Percentiles rank a stretch among this genome's conserved stretches.
phyloP scores from a whole-genome alignment of 164 flowering plant genomes.

The Akebia trifoliata region DNA sequence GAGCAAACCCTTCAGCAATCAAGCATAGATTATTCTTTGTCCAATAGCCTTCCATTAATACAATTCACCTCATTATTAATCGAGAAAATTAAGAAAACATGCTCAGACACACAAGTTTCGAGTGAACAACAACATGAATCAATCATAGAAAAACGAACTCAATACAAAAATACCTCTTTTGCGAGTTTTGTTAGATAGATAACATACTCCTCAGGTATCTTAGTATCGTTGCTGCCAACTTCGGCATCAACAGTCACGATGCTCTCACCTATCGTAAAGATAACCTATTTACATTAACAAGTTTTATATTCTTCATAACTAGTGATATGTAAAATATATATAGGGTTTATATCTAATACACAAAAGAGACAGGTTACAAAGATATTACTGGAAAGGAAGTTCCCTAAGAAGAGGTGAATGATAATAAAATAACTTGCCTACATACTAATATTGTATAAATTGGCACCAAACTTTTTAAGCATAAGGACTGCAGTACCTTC shows the following conservation, averaged over 20 bases:
- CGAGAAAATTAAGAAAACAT: slow-evolving; percentile 26
- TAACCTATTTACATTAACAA: slow-evolving; percentile 45
- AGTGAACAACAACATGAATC: background rate
- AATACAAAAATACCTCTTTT: slow-evolving; percentile 84
- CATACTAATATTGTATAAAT: slow-evolving; percentile 80
- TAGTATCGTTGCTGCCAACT: slow-evolving; percentile 60
- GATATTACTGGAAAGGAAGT: too few species aligned
- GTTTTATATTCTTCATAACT: background rate
- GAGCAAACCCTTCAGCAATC: slow-evolving; percentile 97
- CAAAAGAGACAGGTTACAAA: too few species aligned
- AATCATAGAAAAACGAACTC: background rate
- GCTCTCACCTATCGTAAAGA: slow-evolving; percentile 86
- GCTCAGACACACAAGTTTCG: background rate
- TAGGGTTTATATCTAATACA: background rate
- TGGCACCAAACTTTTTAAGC: slow-evolving; percentile 92
- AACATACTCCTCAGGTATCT: slow-evolving; percentile 66
- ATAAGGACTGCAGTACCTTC: slow-evolving; percentile 98
- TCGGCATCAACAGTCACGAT: slow-evolving; percentile 59
- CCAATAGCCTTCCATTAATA: slow-evolving; percentile 87
- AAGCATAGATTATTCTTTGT: slow-evolving; percentile 96
- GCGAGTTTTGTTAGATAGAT: slow-evolving; percentile 91
- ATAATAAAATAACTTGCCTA: slow-evolving; percentile 48
- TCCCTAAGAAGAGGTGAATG: background rate
- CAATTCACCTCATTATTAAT: slow-evolving; percentile 97
- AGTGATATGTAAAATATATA: background rate